Conservation (phyloP, 192 early-diverging fungal species). For the Linnemannia exigua region DNA sequence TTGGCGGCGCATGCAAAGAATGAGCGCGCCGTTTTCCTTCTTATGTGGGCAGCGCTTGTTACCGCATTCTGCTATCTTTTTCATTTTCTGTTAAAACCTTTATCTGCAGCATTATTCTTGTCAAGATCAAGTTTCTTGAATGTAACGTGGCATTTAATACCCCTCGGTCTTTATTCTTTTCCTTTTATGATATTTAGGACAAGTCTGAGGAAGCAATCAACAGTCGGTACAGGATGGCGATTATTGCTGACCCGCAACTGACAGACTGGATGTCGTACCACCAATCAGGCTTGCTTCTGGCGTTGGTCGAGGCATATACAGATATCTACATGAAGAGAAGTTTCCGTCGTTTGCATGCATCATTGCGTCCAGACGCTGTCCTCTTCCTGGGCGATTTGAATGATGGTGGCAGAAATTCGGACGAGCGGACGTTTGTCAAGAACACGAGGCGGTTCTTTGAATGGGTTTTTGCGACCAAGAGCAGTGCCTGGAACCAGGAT, state of each 20-base stretch:
- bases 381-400: not conserved
- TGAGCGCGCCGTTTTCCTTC: no score
- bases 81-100: no score
- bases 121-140: not conserved
- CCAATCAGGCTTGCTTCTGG: constrained; percentile 62
- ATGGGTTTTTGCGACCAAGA: not conserved
- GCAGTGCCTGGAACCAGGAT: not conserved
- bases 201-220: not conserved
- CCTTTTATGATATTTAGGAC: constrained; percentile 6
- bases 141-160: no score
- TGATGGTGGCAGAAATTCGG: constrained; percentile 75
- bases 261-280: constrained; percentile 92
- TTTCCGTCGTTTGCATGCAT: not conserved
- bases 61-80: no score
- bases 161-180: not conserved
- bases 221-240: constrained; percentile 62
- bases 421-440: constrained; percentile 37
- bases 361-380: not conserved
- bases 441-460: constrained; percentile 43
- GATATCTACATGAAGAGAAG: constrained; percentile 1
- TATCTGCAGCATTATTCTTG: no score
- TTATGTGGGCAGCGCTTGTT: no score
- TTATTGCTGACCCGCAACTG: constrained; percentile 95
- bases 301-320: not conserved
- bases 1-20: no score